Evolutionary conservation across 345 rosid species (phyloP), one percentile per base, ranked within the genome.

Genomic region (Gossypium thurberi): DNA sequence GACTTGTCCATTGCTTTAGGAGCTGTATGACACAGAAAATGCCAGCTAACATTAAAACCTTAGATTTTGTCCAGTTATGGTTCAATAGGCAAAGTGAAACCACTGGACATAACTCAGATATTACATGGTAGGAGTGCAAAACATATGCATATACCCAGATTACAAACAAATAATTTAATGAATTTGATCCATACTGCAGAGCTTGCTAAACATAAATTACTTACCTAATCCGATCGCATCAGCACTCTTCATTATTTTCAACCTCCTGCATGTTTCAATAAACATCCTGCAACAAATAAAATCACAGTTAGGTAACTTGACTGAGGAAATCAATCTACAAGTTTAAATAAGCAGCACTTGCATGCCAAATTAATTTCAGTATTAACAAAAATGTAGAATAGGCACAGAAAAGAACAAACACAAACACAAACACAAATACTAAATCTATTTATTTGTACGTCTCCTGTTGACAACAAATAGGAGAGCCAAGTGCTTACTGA

Each of bases 211-310:
- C 10, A 23, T 33, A 72, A 9, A 20, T 10, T 20, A 75, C 83
- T 14, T 40, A 89, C 98, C 97, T 80, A 93, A 89, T 21, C 98
- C 98, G 72, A 93, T 93, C 20, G 97, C 91, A 86, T 93, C 97
- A 60, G 95, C 82, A 47, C 98, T 85, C 79, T 93, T 93, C 97
- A 93, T 93, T 75, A 91, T 93, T 87, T 93, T 93, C 74, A 93
- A 82, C 81, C 84, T 87, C 82, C 82, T 81, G 86, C 98, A 93
- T 46, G 96, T 77, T 10, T 91, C 97, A 60, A 80, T 91, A 74
- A 93, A 93, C 90, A 93, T 88, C 86, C 98, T 93, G 86, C 57
- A 50, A 75, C 25, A 33, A n/a, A 48, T 20, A 13, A 42, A 28
- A 25, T 15, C 23, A 48, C 13, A 15, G 43, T 25, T 48, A 56